Conservation (phyloP, 805 yeast genomes). For the Wickerhamiella musiphila region DNA sequence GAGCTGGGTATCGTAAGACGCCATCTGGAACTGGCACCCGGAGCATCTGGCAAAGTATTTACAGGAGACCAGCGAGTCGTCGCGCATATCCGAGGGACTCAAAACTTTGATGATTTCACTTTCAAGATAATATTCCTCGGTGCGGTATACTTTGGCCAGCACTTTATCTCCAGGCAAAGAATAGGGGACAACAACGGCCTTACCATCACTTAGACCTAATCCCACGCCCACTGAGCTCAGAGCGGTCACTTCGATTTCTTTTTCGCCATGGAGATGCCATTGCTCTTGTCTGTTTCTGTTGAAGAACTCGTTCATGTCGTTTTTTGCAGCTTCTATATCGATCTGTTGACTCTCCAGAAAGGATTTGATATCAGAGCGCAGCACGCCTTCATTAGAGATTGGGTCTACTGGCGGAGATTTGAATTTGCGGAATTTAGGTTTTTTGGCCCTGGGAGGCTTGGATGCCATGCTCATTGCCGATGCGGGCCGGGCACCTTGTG, state of each 20-base stretch:
- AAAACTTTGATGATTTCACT: conserved; percentile 48
- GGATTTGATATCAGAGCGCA: conserved; percentile 54
- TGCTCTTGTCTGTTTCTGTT: conserved; percentile 28
- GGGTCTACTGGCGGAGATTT: conserved; percentile 49
- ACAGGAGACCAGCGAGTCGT: conserved; percentile 51
- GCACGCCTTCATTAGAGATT: conserved; percentile 66
- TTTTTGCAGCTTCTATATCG: conserved; percentile 30
- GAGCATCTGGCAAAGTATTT: conserved; percentile 83
- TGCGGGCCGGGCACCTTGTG: neutral
- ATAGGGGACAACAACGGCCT: conserved; percentile 71
- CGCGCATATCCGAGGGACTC: conserved; percentile 28
- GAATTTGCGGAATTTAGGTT: conserved; percentile 25
- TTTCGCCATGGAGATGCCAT: conserved; percentile 36
- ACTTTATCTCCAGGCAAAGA: conserved; percentile 75
- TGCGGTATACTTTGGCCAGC: conserved; percentile 51
- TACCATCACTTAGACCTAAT: conserved; percentile 48
- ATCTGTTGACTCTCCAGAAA: conserved; percentile 30
- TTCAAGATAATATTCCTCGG: conserved; percentile 59
- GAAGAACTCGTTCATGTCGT: conserved; percentile 49
- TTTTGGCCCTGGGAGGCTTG: conserved; percentile 1
- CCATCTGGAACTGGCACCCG: conserved; percentile 84
- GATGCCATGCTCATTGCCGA: no score
- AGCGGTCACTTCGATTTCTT: conserved; percentile 39
- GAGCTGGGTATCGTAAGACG: conserved; percentile 58
- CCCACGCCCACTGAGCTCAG: conserved; percentile 81